phyloP scores from a whole-genome alignment of 768 basidiomycete genomes.

The Suillus clintonianus region DNA sequence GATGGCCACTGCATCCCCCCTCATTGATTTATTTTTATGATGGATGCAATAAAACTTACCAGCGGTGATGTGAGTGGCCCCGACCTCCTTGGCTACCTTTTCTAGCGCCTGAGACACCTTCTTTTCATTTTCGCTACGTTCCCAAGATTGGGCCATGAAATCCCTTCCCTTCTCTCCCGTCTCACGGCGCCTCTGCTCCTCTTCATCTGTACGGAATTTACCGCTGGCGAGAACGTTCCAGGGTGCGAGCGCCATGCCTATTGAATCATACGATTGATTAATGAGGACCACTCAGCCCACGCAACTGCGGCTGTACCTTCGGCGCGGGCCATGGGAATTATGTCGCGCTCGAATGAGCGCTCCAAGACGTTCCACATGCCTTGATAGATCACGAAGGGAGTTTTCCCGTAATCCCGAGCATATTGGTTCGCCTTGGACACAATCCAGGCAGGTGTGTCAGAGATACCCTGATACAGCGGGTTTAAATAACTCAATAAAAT shows the following conservation, averaged over 20 bases:
- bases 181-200: constrained; percentile 28
- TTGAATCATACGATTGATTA: neutral
- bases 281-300: neutral
- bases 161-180: constrained; percentile 30
- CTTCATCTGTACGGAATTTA: constrained; percentile 31
- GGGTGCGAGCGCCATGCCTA: constrained; percentile 37
- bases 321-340: constrained; percentile 37
- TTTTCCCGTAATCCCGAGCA: constrained; percentile 41
- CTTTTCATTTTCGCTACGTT: constrained; percentile 46
- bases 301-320: constrained; percentile 15
- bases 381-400: constrained; percentile 49
- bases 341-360: constrained; percentile 46
- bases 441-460: constrained; percentile 42
- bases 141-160: constrained; percentile 37
- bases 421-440: constrained; percentile 44
- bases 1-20: constrained; percentile 30
- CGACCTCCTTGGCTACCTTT: constrained; percentile 52
- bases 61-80: constrained; percentile 47
- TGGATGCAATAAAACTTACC: neutral
- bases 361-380: constrained; percentile 35
- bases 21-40: neutral
- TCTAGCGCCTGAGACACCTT: constrained; percentile 46
- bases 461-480: constrained; percentile 19
- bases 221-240: constrained; percentile 39
- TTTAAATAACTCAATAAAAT: neutral